Base-by-base conservation (phyloP, 2,329 filamentous ascomycete genomes). In the Tolypocladium album region DNA sequence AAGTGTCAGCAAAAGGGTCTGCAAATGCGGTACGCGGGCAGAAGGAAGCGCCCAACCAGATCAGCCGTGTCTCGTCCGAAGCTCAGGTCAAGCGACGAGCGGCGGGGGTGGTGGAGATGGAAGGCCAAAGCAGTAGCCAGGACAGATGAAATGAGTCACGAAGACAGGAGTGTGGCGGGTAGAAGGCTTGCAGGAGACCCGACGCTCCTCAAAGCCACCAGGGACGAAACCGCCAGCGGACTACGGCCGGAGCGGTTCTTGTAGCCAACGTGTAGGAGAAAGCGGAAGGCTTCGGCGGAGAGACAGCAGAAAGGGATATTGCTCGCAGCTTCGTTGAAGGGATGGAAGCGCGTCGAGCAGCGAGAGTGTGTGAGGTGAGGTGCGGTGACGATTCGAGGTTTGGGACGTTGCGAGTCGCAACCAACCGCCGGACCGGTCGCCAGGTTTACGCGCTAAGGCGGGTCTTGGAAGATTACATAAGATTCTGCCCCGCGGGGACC, bases 21-120 rank as follows among this genome's bases (percentile, higher is more conserved):
- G 63, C 60, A 59, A 57, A 63, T 60, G 64, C 61, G 63, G 63
- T 62, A 64, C 66, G 68, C 63, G 70, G 68, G 65, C 66, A 64
- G 72, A 68, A 73, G 62, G 67, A 69, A 73, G 73, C 73, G 72
- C 72, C 74, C 72, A 75, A 76, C 74, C 74, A 69, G 73, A 74
- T 73, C 70, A 74, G 69, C 72, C 68, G 69, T 71, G 72, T 74
- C 68, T 74, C 68, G 68, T 68, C 66, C 65, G 56, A 69, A 64
- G 65, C 69, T 70, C 67, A 70, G 62, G 64, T 67, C 67, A 67
- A 67, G 65, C 62, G 61, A 60, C 55, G n/a, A 55, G 60, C 57
- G 60, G 59, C 60, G 57, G 39, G 58, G 58, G 59, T 36, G 27
- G 34, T 36, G 27, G 42, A n/a, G 24, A 40, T 38, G 20, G 27